Conservation (phyloP, 164 flowering plant species). For the Chimonanthus praecox region DNA sequence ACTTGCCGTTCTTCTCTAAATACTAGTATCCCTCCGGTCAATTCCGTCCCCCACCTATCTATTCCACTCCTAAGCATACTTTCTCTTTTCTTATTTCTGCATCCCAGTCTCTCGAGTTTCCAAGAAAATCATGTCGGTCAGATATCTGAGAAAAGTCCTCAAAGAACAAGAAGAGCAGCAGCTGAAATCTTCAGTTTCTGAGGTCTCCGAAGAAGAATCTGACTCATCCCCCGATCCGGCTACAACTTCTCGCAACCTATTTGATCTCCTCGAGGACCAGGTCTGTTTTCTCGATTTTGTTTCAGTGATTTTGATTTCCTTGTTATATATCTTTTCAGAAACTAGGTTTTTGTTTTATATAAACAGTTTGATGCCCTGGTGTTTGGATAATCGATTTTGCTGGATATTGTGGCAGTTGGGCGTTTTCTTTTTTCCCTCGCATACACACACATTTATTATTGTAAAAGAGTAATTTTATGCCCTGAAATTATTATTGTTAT, state of each 20-base stretch:
- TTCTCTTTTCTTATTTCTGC: too few species aligned
- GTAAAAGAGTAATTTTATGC: neutral
- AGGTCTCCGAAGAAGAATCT: constrained; percentile 18
- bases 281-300: constrained; percentile 5
- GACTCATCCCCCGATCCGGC: constrained; percentile 16
- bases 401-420: neutral
- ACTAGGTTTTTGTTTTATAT: neutral
- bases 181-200: constrained; percentile 1
- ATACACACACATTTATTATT: too few species aligned
- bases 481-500: neutral
- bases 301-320: neutral
- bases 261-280: constrained; percentile 38
- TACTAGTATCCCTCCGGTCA: too few species aligned
- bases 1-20: too few species aligned
- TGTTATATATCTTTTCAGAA: neutral
- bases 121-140: constrained; percentile 24
- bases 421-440: neutral
- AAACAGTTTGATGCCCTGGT: neutral
- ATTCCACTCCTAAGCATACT: too few species aligned
- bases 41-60: too few species aligned
- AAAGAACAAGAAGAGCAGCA: constrained; percentile 36
- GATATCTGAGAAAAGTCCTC: constrained; percentile 36
- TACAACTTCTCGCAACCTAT: constrained; percentile 29
- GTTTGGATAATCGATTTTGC: neutral
- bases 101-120: too few species aligned